These are phyloP conservation scores for Penicillium riverlandense DNA, from an alignment of 495 filamentous ascomycete species.

Conservation along the genomic window DNA sequence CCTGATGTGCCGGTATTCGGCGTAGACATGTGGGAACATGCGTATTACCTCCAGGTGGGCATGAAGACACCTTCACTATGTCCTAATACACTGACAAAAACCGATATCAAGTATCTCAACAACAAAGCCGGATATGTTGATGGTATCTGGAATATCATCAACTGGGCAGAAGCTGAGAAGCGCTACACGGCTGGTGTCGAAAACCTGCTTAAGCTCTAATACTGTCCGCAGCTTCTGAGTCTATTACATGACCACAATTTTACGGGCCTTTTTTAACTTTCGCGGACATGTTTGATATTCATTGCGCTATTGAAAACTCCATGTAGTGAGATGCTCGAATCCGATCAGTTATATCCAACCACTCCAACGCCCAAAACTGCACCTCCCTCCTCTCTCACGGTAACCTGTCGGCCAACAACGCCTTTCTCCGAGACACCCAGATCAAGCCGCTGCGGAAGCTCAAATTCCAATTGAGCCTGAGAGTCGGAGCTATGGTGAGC, in stretches of 20 bases:
- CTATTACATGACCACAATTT: no score
- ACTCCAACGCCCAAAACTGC: constrained; percentile 26
- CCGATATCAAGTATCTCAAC: constrained; percentile 74
- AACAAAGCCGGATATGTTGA: constrained; percentile 93
- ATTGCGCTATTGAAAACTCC: neutral
- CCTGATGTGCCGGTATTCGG: constrained; percentile 74
- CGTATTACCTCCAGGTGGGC: constrained; percentile 53
- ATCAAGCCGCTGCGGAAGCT: constrained; percentile 51
- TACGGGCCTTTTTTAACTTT: no score
- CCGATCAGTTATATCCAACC: constrained; percentile 30
- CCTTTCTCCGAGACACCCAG: constrained; percentile 41
- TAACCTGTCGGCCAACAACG: constrained; percentile 32
- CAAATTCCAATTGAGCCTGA: constrained; percentile 33
- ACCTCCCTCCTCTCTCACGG: constrained; percentile 19
- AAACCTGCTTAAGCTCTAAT: constrained; percentile 18
- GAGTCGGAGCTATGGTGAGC: neutral
- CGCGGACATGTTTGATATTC: neutral
- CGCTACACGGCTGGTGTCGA: constrained; percentile 47
- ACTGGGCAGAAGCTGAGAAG: constrained; percentile 87
- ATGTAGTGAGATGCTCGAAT: neutral
- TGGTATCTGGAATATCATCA: constrained; percentile 91
- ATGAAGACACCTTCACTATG: neutral
- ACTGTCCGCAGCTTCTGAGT: neutral
- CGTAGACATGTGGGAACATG: constrained; percentile 97
- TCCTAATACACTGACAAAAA: constrained; percentile 5